Evolutionary conservation across 352 stramenopile genomes (phyloP).

Genomic region (Globisporangium polare): DNA sequence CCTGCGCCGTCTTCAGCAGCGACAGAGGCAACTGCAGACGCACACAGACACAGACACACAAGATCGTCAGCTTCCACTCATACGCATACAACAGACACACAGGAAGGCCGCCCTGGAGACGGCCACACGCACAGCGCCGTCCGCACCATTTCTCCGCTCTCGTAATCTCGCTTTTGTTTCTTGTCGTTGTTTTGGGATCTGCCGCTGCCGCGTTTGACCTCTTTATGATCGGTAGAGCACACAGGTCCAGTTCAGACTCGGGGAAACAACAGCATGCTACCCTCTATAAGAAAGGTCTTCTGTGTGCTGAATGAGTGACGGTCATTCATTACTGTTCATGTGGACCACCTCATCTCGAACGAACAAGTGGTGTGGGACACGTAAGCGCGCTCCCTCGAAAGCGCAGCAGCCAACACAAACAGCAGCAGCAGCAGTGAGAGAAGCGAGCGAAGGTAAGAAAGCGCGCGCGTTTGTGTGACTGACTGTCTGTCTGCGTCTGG

Average conservation of each 20-base stretch:
- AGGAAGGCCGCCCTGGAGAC: no score
- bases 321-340: background rate
- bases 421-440: background rate
- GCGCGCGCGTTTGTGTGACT: background rate
- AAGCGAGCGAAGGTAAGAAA: conserved; percentile 10
- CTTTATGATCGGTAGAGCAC: no score
- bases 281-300: background rate
- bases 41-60: conserved; percentile 18
- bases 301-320: background rate
- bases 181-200: background rate
- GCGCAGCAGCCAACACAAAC: background rate
- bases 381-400: background rate
- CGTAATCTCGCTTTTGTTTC: conserved; percentile 6
- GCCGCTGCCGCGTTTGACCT: background rate
- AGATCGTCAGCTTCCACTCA: background rate
- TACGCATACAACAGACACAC: background rate
- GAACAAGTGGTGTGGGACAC: conserved; percentile 2
- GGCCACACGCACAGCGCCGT: background rate
- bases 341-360: background rate
- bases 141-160: background rate
- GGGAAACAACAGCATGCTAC: no score
- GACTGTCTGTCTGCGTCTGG: background rate
- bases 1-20: conserved; percentile 93
- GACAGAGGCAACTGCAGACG: conserved; percentile 90
- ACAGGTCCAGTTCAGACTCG: no score